These are phyloP conservation scores for Cladophialophora carrionii DNA, from an alignment of 2,329 filamentous ascomycete genomes.

Conservation along the genomic window DNA sequence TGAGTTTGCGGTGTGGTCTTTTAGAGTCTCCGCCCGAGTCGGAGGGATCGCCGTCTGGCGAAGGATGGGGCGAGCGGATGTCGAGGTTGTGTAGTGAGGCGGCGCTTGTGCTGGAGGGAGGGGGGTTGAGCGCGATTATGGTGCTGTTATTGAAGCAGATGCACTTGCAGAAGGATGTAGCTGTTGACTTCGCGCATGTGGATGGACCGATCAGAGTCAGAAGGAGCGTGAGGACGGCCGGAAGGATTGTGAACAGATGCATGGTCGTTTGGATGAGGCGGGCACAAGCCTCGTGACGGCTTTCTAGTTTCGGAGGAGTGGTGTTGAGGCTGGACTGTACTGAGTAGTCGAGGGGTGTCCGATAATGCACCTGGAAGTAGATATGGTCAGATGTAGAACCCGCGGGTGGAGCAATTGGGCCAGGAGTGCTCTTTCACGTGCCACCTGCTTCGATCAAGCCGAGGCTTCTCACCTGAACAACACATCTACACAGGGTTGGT, in stretches of 20 bases:
- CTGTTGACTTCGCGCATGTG: constrained; percentile 44
- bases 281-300: not conserved
- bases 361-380: not conserved
- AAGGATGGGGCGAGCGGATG: constrained; percentile 26
- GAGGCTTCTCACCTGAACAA: not conserved
- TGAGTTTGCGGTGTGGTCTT: constrained; percentile 50
- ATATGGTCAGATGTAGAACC: not conserved
- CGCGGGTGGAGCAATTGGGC: not conserved
- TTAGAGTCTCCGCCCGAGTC: not conserved
- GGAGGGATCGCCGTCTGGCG: constrained; percentile 24
- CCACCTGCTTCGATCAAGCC: not conserved
- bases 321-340: not conserved
- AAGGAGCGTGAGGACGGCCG: constrained; percentile 19
- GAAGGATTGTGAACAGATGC: not conserved
- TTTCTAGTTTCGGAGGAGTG: not conserved
- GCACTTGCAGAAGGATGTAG: constrained; percentile 72
- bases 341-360: not conserved
- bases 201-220: constrained; percentile 11
- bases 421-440: not conserved
- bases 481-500: not conserved
- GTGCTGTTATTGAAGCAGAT: constrained; percentile 70
- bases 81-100: constrained; percentile 21
- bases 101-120: constrained; percentile 33
- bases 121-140: constrained; percentile 65
- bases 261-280: not conserved